Evolutionary conservation across 148 eudicot genomes (phyloP), one percentile per base, ranked within the genome.

Genomic region (Rhododendron griersonianum): DNA sequence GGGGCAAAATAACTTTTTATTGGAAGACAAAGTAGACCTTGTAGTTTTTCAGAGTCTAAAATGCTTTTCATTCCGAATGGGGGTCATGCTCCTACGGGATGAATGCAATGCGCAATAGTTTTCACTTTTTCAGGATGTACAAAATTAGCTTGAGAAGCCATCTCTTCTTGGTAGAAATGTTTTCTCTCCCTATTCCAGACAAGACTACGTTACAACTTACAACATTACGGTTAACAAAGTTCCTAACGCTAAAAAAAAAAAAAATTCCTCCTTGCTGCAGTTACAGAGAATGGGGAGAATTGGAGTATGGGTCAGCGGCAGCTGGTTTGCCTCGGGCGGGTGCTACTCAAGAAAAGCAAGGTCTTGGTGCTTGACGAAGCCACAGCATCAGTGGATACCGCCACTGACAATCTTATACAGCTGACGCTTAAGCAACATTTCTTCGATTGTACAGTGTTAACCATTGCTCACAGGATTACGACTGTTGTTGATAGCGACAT

Each of bases 401-500:
- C 93, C 19, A 93, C 94, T 16, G 95, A 93, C 79, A 90, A 87
- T 86, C 87, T 93, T 51, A 92, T 91, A 78, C 95, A 92, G 77
- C 85, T 86, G 45, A 90, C 91, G 7, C 91, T 90, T 4, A 86
- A 82, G 78, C 86, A 83, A 53, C 93, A 92, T 80, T 92, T 90
- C 81, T 15, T 87, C 3, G 82, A 86, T 74, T 91, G 90, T 14
- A 90, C 92, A 0, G 92, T 91, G 5, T 86, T 91, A 81, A 90
- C 91, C 39, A 91, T 90, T 19, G 92, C 93, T 1, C 93, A 91
- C 44, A 82, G 93, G 82, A 91, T 91, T 39, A 91, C 93, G 48
- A 90, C 93, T 21, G 96, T 95, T 9, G 87, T 95, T 2, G 94
- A 95, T 55, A 95, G 96, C 79, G 94, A 93, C 88, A 94, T 91